Base-by-base conservation (phyloP, 495 filamentous ascomycete species). In the Apiosordaria backusii region DNA sequence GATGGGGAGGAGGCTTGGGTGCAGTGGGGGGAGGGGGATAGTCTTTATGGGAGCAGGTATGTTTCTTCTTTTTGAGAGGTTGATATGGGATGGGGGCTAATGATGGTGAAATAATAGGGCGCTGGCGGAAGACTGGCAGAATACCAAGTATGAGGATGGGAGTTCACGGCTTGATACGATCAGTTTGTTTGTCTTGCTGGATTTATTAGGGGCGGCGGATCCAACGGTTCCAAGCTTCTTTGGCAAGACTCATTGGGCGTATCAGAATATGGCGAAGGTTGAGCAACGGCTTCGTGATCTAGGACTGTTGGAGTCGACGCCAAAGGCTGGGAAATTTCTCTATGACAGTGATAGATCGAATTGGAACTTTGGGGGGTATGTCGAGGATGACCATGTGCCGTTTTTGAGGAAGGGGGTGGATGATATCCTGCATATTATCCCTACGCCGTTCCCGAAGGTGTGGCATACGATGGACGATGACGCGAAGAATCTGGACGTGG, bases 1-100 rank as follows among this genome's bases (percentile, higher is more conserved):
- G 95, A 99, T 76, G 95, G 95, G 3, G 95, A 99, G 79, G 95
- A 99, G 77, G 92, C 95, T 1, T 98, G 97, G 76, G 72, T 85
- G 52, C 68, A 65, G 1, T 99, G 95, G 95, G 88, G 88, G 15
- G 83, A 82, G 57, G 84, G 78, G 0, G 95, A 99, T 77, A 94
- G 90, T 4, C 77, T 96, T 5, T 99, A 98, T 70, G 95, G 95
- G 1, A 85, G 95, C 9, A 85, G 92, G 80, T 90, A 77, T 22
- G 77, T 70, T 25, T 62, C 22, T 24, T 7, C 22, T 19, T 35
- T 18, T 27, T 21, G 24, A 40, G 6, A 15, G 50, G 4, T 60
- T 3, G 4, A 18, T 35, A 26, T 21, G 4, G 52, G n/a, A 10
- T 21, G 21, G 10, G 4, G 9, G 45, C 15, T 18, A 15, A 35